Conservation (phyloP, 192 early-diverging fungal species). For the Coemansia sp. region DNA sequence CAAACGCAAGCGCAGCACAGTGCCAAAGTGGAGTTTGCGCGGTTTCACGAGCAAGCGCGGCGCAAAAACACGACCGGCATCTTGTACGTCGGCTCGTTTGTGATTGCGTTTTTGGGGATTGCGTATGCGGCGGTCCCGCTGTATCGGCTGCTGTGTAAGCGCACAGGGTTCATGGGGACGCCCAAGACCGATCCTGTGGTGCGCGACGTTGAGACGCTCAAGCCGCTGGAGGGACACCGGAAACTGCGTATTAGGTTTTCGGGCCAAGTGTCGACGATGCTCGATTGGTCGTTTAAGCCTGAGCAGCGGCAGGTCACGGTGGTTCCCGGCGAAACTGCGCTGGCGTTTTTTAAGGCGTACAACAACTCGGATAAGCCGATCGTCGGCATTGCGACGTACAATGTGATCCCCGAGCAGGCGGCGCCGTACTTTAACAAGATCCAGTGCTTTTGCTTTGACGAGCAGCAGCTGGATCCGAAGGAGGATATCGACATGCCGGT, state of each 20-base stretch:
- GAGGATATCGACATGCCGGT: slow-evolving; percentile 96
- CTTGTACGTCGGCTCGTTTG: slow-evolving; percentile 77
- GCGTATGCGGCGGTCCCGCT: slow-evolving; percentile 94
- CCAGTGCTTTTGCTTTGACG: slow-evolving; percentile 99
- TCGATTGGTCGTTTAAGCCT: slow-evolving; percentile 90
- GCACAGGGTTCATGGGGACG: slow-evolving; percentile 91
- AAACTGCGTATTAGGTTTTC: slow-evolving; percentile 69
- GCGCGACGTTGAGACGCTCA: slow-evolving; percentile 60
- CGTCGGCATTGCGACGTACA: slow-evolving; percentile 95
- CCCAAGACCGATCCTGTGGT: slow-evolving; percentile 68
- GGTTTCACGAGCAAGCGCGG: slow-evolving; percentile 27
- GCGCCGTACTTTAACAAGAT: slow-evolving; percentile 99
- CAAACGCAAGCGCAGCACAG: not conserved
- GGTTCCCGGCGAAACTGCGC: slow-evolving; percentile 93
- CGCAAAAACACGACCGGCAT: slow-evolving; percentile 49
- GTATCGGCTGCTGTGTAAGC: slow-evolving; percentile 91
- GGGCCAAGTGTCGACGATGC: slow-evolving; percentile 68
- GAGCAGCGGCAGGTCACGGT: slow-evolving; percentile 83
- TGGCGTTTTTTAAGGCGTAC: slow-evolving; percentile 95
- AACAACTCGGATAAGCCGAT: slow-evolving; percentile 84
- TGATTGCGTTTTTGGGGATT: slow-evolving; percentile 81
- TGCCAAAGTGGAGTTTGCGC: slow-evolving; percentile 12
- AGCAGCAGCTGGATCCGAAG: slow-evolving; percentile 83
- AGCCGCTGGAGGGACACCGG: slow-evolving; percentile 61
- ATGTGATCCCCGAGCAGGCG: slow-evolving; percentile 88